phyloP scores from a whole-genome alignment of 805 yeast genomes.

The Cyberlindnera veronae region DNA sequence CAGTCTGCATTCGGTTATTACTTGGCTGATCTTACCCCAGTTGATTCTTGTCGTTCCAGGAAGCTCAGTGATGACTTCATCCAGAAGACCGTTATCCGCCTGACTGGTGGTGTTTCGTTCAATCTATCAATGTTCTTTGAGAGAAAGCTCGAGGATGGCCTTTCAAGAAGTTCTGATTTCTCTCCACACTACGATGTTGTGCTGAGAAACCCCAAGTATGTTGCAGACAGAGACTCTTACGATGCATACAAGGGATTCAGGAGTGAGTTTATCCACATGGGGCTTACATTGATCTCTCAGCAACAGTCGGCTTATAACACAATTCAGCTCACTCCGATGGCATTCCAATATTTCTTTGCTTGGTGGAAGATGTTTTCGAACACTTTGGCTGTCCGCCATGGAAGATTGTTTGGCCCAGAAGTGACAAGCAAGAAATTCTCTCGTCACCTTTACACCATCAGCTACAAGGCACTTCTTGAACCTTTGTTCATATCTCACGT shows the following conservation, averaged over 20 bases:
- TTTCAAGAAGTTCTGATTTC: conserved; percentile 41
- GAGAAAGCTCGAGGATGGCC: conserved; percentile 32
- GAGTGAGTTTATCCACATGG: conserved; percentile 76
- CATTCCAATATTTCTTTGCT: conserved; percentile 60
- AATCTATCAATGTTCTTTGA: conserved; percentile 58
- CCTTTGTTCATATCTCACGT: conserved; percentile 76
- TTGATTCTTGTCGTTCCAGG: conserved; percentile 19
- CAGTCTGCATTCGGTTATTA: conserved; percentile 49
- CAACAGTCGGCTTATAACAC: conserved; percentile 52
- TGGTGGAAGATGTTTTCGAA: conserved; percentile 93
- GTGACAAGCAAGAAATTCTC: conserved; percentile 66
- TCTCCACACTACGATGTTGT: conserved; percentile 60
- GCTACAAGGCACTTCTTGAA: conserved; percentile 68
- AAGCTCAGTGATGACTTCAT: conserved; percentile 28
- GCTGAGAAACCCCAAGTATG: conserved; percentile 52
- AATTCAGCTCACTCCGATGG: conserved; percentile 70
- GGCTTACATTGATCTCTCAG: conserved; percentile 51
- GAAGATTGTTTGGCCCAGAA: conserved; percentile 60
- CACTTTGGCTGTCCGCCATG: conserved; percentile 74
- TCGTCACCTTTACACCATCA: conserved; percentile 68
- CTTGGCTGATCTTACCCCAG: conserved; percentile 27
- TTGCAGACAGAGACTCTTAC: conserved; percentile 46
- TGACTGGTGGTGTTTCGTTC: conserved; percentile 59
- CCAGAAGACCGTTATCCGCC: conserved; percentile 53
- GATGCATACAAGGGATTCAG: conserved; percentile 83